Evolutionary conservation across 2,329 filamentous ascomycete genomes (phyloP), one percentile per base, ranked within the genome.

Genomic region (Sclerotinia nivalis): DNA sequence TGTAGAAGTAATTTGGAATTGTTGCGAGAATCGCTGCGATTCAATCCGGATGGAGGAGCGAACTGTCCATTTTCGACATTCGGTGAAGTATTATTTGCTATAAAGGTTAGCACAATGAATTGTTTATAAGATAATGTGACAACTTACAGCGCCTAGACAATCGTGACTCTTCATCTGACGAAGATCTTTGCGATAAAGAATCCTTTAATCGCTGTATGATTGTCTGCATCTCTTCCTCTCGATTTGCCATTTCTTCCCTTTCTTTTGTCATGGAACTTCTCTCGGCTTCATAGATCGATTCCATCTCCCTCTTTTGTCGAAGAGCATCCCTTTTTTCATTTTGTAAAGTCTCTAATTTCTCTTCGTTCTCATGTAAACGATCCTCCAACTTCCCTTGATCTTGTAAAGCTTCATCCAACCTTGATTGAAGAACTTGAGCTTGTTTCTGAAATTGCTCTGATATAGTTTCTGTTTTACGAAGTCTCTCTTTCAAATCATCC

Each of bases 141-240:
- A 47, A 64, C 85, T 80, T 80, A 89, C 87, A 84, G 78, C 86
- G 82, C 81, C 90, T 82, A 72, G 88, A 83, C 67, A 87, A 79
- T 77, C 83, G 81, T 77, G 90, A 83, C 76, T 89, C 88, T 43
- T 80, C 80, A 61, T 82, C 82, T 58, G 77, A 79, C 76, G 90
- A 90, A n/a, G 75, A 71, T 79, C 91, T 89, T 81, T 94, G 91
- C 66, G 92, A 90, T 75, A 97, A 83, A 64, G 89, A 91, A 79
- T 97, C 94, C 84, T 97, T 98, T 75, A 99, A 84, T 69, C 95
- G 87, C 82, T 97, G 93, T 77, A 98, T 96, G 68, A 95, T 91
- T 70, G 88, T 85, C 80, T 97, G 93, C 86, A 98, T 89, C 80
- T 97, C 93, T 78, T 97, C 93, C 78, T 97, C 93, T 70, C 90